A percentile compares a stretch with the other conserved stretches of the same genome.
Conservation (phyloP, 2,329 filamentous ascomycete species). For the Colletotrichum eremochloae region DNA sequence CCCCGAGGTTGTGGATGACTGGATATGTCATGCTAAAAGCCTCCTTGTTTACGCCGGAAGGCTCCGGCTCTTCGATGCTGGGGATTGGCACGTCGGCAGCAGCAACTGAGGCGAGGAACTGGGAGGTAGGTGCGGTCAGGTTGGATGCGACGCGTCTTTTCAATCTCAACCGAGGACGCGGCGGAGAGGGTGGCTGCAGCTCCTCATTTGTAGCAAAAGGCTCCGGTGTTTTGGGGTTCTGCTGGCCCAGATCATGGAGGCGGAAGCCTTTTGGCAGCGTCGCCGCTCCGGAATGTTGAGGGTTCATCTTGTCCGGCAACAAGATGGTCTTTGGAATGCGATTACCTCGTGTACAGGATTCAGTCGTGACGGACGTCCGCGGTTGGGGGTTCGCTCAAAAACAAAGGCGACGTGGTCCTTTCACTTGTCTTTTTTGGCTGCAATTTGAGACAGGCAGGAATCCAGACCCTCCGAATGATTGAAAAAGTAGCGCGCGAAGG, state of each 20-base stretch:
- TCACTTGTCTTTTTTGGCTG: conserved; percentile 21
- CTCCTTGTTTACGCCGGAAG: conserved; percentile 55
- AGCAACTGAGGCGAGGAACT: conserved; percentile 76
- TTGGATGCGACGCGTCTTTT: conserved; percentile 68
- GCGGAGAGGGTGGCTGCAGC: conserved; percentile 61
- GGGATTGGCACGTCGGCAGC: conserved; percentile 75
- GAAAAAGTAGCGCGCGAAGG: conserved; percentile 27
- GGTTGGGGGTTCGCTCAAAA: neutral
- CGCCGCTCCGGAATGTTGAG: conserved; percentile 60
- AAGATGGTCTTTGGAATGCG: conserved; percentile 43
- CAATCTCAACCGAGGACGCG: conserved; percentile 66
- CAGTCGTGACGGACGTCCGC: conserved; percentile 1
- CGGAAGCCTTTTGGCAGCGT: conserved; percentile 60
- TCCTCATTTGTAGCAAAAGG: conserved; percentile 56
- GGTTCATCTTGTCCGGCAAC: conserved; percentile 55
- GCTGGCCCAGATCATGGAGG: conserved; percentile 50
- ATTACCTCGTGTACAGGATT: conserved; percentile 22
- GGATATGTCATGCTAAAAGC: conserved; percentile 56
- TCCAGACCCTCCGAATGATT: neutral
- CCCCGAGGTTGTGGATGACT: conserved; percentile 51
- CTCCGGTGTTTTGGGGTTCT: conserved; percentile 66
- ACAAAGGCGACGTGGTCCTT: conserved; percentile 33
- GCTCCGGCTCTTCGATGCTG: conserved; percentile 71
- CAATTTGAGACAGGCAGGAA: conserved; percentile 31
- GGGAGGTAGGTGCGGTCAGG: conserved; percentile 70